Percentiles rank a stretch among this genome's conserved stretches.
Conservation (phyloP, 2,329 filamentous ascomycete species). For the Pyricularia sp. region DNA sequence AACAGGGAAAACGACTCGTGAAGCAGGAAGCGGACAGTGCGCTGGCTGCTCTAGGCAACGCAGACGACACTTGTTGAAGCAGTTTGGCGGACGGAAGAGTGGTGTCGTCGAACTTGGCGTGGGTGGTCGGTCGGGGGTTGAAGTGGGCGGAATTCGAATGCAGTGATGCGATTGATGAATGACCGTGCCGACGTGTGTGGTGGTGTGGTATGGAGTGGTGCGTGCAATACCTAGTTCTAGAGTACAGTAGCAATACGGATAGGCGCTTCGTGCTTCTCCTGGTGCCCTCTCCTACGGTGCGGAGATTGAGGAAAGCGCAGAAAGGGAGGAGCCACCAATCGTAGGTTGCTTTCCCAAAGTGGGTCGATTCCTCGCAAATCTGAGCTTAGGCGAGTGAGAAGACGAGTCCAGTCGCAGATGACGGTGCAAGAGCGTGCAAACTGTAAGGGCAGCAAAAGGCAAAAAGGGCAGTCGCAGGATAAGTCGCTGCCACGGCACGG, state of each 20-base stretch:
- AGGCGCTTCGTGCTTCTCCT: not conserved
- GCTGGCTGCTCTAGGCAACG: constrained; percentile 3
- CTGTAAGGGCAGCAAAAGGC: not conserved
- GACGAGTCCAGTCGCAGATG: not conserved
- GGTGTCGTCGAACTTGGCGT: not conserved
- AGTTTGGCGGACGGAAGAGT: not conserved
- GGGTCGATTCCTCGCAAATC: constrained; percentile 13
- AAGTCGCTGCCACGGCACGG: not conserved
- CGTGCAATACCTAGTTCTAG: not conserved
- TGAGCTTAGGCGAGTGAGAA: constrained; percentile 11
- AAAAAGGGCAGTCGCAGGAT: not conserved
- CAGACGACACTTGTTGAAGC: constrained; percentile 1
- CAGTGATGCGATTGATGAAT: constrained; percentile 5
- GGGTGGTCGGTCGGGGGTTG: not conserved
- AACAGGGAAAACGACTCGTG: not conserved
- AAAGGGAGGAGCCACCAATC: constrained; percentile 4
- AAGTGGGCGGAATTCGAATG: not conserved
- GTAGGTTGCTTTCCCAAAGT: constrained; percentile 6
- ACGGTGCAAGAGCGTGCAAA: not conserved
- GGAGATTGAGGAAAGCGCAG: constrained; percentile 1
- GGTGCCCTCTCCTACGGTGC: not conserved
- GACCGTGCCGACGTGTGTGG: constrained; percentile 1
- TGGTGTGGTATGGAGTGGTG: constrained; percentile 1
- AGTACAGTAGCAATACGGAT: not conserved
- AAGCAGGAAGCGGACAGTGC: not conserved